A percentile compares a stretch with the other conserved stretches of the same genome.
These are phyloP conservation scores for Naganishia vaughanmartiniae DNA, from an alignment of 768 basidiomycete species.

Conservation along the genomic window DNA sequence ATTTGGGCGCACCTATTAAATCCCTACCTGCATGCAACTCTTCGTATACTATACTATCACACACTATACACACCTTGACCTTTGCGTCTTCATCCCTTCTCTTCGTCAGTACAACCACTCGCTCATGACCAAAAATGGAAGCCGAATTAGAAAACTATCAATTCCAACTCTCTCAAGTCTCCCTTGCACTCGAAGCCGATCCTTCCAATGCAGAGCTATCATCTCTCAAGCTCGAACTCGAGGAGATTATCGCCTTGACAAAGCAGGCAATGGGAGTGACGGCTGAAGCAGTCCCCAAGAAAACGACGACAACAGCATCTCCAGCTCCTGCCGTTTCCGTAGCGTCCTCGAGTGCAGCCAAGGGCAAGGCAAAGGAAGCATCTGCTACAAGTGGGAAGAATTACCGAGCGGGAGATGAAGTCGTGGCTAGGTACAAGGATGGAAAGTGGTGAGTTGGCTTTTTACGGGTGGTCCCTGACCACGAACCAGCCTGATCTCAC, in stretches of 20 bases:
- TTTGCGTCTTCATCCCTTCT: not conserved
- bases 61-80: not conserved
- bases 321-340: conserved; percentile 16
- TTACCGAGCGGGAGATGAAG: conserved; percentile 51
- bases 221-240: conserved; percentile 49
- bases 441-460: conserved; percentile 46
- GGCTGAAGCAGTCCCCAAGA: conserved; percentile 2
- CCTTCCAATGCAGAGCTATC: conserved; percentile 48
- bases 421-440: conserved; percentile 53
- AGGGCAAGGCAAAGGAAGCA: conserved; percentile 41
- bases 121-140: conserved; percentile 41
- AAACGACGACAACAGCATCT: conserved; percentile 19
- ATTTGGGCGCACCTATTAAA: not conserved
- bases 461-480: not conserved
- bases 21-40: too few relatives aligned
- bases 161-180: conserved; percentile 52
- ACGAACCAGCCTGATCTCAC: not conserved
- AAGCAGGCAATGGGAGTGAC: conserved; percentile 39
- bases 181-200: conserved; percentile 49
- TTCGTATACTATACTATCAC: not conserved
- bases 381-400: conserved; percentile 29
- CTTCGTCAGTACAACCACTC: not conserved
- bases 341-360: conserved; percentile 17
- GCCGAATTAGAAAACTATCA: conserved; percentile 51
- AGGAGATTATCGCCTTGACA: conserved; percentile 51